These are phyloP conservation scores for Boletus sp. DNA, from an alignment of 768 basidiomycete genomes.

Conservation along the genomic window DNA sequence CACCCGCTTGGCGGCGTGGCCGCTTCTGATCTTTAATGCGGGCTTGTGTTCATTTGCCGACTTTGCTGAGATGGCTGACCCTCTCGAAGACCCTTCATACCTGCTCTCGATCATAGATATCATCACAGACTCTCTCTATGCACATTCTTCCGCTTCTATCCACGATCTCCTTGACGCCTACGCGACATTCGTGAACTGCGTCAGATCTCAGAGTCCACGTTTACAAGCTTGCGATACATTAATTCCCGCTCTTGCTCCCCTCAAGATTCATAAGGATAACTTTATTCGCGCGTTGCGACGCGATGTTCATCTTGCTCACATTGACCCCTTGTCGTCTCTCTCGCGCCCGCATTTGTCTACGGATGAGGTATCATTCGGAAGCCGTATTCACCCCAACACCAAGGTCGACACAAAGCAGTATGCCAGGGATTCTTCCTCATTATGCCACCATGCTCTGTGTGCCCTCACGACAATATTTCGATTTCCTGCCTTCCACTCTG, in stretches of 20 bases:
- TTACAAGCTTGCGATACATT: background rate
- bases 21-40: no score
- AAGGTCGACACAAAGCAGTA: constrained; percentile 39
- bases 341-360: constrained; percentile 2
- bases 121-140: constrained; percentile 45
- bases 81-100: constrained; percentile 18
- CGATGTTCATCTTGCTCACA: constrained; percentile 47
- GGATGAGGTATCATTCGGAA: constrained; percentile 4
- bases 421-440: constrained; percentile 39
- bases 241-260: constrained; percentile 25
- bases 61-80: background rate
- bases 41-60: no score
- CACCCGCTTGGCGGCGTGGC: background rate
- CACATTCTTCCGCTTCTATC: constrained; percentile 37
- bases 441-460: constrained; percentile 57
- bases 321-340: constrained; percentile 31
- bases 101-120: constrained; percentile 47
- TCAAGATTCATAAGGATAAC: constrained; percentile 33
- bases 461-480: constrained; percentile 50
- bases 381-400: constrained; percentile 6
- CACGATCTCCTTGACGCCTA: constrained; percentile 68
- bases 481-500: constrained; percentile 42
- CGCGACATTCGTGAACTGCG: constrained; percentile 44
- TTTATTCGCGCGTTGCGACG: constrained; percentile 47
- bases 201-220: constrained; percentile 28